Evolutionary conservation across 768 basidiomycete genomes (phyloP).

Genomic region (Termitomyces bulborhizus): DNA sequence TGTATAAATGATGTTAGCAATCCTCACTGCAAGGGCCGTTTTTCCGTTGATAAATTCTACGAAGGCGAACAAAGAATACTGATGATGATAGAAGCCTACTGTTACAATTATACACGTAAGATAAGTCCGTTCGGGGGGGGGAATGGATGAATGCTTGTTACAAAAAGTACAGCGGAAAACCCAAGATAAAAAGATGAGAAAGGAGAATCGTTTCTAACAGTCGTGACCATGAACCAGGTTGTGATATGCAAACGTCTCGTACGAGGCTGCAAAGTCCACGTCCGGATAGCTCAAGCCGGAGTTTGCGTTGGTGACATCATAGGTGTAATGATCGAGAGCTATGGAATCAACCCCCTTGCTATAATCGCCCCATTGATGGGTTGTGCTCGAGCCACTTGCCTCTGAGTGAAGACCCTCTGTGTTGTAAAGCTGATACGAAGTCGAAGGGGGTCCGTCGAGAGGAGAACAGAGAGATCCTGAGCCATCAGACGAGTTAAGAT

Average conservation of each 20-base stretch:
- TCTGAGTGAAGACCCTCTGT: slow-evolving; percentile 12
- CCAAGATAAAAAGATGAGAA: neutral
- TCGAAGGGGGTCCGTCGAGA: slow-evolving; percentile 16
- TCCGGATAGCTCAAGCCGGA: slow-evolving; percentile 13
- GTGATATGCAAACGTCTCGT: slow-evolving; percentile 11
- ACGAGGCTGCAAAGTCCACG: slow-evolving; percentile 11
- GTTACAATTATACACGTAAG: slow-evolving; percentile 12
- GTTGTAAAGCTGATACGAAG: slow-evolving; percentile 11
- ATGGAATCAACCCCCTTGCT: slow-evolving; percentile 12
- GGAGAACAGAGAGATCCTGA: slow-evolving; percentile 27
- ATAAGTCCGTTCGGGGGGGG: slow-evolving; percentile 4
- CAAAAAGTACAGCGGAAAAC: neutral
- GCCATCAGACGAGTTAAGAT: slow-evolving; percentile 18
- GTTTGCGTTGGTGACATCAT: slow-evolving; percentile 7
- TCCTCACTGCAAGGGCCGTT: neutral
- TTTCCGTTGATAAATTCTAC: slow-evolving; percentile 3
- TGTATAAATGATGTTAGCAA: neutral
- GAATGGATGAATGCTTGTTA: slow-evolving; percentile 1
- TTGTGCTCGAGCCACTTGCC: slow-evolving; percentile 17
- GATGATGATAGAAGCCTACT: slow-evolving; percentile 7
- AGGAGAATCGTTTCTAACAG: neutral
- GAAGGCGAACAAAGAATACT: neutral
- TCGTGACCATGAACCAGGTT: slow-evolving; percentile 11
- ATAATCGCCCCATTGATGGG: slow-evolving; percentile 18
- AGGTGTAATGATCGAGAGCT: slow-evolving; percentile 11